Conservation (phyloP, 2,329 filamentous ascomycete genomes). For the Pyrenophora teres region DNA sequence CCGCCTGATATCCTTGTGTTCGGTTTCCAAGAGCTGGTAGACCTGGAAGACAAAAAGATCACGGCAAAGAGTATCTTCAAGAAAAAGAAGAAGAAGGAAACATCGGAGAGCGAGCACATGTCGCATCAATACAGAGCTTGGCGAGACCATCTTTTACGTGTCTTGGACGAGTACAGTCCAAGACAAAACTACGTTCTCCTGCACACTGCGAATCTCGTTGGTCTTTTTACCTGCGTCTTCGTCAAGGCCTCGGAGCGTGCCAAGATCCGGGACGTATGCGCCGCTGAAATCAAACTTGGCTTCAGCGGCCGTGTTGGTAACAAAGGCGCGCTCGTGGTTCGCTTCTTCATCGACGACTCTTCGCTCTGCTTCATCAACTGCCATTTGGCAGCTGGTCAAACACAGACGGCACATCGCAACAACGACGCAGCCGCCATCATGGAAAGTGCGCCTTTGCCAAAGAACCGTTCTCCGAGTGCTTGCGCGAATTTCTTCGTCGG, state of each 20-base stretch:
- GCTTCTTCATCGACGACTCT: slow-evolving; percentile 92
- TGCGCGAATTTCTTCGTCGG: slow-evolving; percentile 80
- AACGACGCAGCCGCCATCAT: slow-evolving; percentile 91
- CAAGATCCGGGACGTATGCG: slow-evolving; percentile 76
- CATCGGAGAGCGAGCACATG: slow-evolving; percentile 84
- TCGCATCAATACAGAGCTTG: slow-evolving; percentile 96
- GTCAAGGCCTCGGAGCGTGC: slow-evolving; percentile 79
- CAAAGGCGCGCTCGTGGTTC: slow-evolving; percentile 89
- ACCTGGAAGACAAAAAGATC: slow-evolving; percentile 94
- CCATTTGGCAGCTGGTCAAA: slow-evolving; percentile 92
- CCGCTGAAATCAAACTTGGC: slow-evolving; percentile 88
- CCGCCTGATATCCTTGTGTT: slow-evolving; percentile 91
- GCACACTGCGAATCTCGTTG: slow-evolving; percentile 87
- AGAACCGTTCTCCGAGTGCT: slow-evolving; percentile 67
- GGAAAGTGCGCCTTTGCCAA: slow-evolving; percentile 75
- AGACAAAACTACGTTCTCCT: slow-evolving; percentile 80
- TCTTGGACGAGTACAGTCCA: slow-evolving; percentile 82
- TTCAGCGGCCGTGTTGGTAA: slow-evolving; percentile 96
- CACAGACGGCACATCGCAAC: slow-evolving; percentile 86
- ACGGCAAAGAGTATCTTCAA: slow-evolving; percentile 95
- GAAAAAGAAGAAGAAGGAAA: slow-evolving; percentile 77
- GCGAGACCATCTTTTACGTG: slow-evolving; percentile 84
- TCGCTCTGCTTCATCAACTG: slow-evolving; percentile 97
- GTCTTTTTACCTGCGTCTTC: slow-evolving; percentile 94
- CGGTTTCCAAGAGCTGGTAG: slow-evolving; percentile 97